Conservation (phyloP, 2,329 filamentous ascomycete species). For the Aspergillus felis region DNA sequence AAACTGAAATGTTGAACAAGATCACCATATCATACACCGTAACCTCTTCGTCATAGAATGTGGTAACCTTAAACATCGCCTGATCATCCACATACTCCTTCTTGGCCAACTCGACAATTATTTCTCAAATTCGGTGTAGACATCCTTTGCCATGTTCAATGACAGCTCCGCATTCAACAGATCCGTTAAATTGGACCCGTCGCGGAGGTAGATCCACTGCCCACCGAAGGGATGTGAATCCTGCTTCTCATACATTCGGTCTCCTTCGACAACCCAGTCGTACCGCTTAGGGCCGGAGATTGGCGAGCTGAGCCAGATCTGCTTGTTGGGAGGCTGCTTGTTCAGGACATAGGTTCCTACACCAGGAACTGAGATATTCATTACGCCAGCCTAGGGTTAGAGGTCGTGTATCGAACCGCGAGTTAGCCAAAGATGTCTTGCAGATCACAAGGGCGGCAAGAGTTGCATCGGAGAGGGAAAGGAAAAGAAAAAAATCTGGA, state of each 20-base stretch:
- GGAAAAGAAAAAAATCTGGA: background rate
- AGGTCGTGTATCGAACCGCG: background rate
- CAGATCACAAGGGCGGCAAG: background rate
- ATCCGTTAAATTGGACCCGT: constrained; percentile 70
- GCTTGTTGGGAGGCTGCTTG: constrained; percentile 97
- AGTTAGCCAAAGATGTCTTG: background rate
- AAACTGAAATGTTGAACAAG: background rate
- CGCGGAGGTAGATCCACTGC: constrained; percentile 83
- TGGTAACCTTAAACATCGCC: background rate
- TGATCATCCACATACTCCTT: background rate
- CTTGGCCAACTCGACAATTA: constrained; percentile 5
- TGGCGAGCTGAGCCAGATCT: constrained; percentile 93
- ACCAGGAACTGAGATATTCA: constrained; percentile 67
- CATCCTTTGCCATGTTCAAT: constrained; percentile 52
- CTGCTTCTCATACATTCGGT: constrained; percentile 74
- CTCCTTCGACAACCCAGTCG: constrained; percentile 74
- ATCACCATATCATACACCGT: constrained; percentile 3
- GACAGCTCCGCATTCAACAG: constrained; percentile 73
- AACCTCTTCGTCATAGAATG: background rate
- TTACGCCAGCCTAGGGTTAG: constrained; percentile 68
- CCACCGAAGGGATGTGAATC: constrained; percentile 57
- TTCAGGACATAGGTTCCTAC: constrained; percentile 89
- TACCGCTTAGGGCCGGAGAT: constrained; percentile 88
- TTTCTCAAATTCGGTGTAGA: constrained; percentile 29
- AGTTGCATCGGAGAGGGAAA: background rate